Base-by-base conservation (phyloP, 495 filamentous ascomycete genomes). In the Mytilinidion resinicola region DNA sequence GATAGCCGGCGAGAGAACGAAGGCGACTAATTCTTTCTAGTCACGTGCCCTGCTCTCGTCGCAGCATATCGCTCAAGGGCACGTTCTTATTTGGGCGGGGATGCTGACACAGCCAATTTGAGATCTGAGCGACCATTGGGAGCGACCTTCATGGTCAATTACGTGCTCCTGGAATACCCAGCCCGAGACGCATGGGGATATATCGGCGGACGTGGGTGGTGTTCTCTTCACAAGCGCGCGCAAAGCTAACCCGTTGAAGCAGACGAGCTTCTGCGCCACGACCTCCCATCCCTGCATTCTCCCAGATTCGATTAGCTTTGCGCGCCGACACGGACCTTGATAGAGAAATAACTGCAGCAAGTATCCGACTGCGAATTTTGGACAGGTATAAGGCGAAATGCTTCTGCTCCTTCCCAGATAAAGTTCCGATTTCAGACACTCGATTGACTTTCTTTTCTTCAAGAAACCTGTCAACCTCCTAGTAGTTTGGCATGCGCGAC, bases 31-130 rank as follows among this genome's bases (percentile, higher is more conserved):
- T 42, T 42, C 12, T 12, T 42, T 42, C 2, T 9, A 42, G 12
- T 8, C 39, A 42, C 4, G 17, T 2, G 9, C 39, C 39, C 2
- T 10, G 15, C 44, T 48, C 3, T 20, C 44, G 44, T 48, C 21
- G 3, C 44, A 48, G 44, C 19, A 48, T 21, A 48, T 48, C 4
- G 44, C 44, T 15, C n/a, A 48, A 21, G 44, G 44, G 44, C 19
- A 48, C 19, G 44, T 48, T 20, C 44, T 48, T n/a, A 48, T 48
- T 17, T 48, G 44, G 44, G 44, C 44, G 19, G 44, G 44, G 6
- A 48, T 48, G 44, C 44, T 48, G 10, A 48, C 21, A 1, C 44
- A 48, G 44, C 44, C 44, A 4, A 17, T 48, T 10, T 48, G 19
- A 48, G 19, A 21, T 15, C 4, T 21, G 44, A 17, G 7, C 37